phyloP scores from a whole-genome alignment of 2,329 filamentous ascomycete species.

The Cadophora gregata region DNA sequence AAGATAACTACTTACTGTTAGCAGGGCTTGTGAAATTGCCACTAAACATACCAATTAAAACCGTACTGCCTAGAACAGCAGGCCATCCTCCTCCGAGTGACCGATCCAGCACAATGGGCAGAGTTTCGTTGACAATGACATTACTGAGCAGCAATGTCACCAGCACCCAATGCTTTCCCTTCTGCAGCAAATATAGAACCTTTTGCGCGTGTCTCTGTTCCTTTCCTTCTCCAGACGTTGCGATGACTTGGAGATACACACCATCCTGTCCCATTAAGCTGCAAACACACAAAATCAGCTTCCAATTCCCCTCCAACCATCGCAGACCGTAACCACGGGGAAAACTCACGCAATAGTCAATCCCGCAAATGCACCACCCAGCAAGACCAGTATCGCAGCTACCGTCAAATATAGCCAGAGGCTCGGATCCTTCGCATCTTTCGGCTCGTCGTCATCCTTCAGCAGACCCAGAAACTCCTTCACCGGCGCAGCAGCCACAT shows the following conservation, averaged over 20 bases:
- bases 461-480: conserved; percentile 50
- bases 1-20: conserved; percentile 77
- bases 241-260: conserved; percentile 95
- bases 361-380: conserved; percentile 92
- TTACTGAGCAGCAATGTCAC: conserved; percentile 94
- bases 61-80: conserved; percentile 89
- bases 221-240: conserved; percentile 81
- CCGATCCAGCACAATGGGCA: conserved; percentile 92
- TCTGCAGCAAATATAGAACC: conserved; percentile 80
- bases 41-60: conserved; percentile 78
- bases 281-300: conserved; percentile 6
- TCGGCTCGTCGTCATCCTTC: conserved; percentile 53
- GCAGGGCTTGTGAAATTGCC: conserved; percentile 25
- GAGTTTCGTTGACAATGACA: conserved; percentile 96
- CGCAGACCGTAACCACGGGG: neutral
- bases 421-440: conserved; percentile 63
- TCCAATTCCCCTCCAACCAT: neutral
- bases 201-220: conserved; percentile 85
- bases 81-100: conserved; percentile 94
- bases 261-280: conserved; percentile 72
- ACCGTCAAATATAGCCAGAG: conserved; percentile 83
- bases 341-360: conserved; percentile 80
- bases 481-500: conserved; percentile 44
- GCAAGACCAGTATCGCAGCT: conserved; percentile 80
- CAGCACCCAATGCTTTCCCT: conserved; percentile 97